phyloP scores from a whole-genome alignment of 2,329 filamentous ascomycete species.

The Dactylellina haptotyla region DNA sequence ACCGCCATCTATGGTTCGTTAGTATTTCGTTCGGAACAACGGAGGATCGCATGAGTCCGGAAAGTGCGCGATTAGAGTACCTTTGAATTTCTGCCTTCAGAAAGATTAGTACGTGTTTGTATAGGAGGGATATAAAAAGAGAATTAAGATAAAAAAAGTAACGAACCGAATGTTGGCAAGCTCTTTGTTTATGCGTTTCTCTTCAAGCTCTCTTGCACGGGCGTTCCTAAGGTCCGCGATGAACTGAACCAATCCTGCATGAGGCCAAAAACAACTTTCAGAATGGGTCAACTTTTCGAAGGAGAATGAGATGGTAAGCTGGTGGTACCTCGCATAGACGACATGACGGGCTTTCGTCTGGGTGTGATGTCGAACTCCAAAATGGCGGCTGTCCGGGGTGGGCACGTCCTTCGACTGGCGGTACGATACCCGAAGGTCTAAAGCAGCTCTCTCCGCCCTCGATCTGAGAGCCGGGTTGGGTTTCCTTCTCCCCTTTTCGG shows the following conservation, averaged over 20 bases:
- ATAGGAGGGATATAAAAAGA: background rate
- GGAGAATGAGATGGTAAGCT: background rate
- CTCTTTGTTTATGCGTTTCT: constrained; percentile 99
- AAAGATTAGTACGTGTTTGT: constrained; percentile 56
- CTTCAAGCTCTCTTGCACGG: constrained; percentile 90
- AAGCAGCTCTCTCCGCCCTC: no score
- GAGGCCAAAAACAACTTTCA: constrained; percentile 15
- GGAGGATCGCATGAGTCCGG: no score
- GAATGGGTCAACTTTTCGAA: constrained; percentile 3
- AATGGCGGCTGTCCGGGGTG: constrained; percentile 30
- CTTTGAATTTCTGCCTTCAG: constrained; percentile 89
- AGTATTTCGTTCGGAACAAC: background rate
- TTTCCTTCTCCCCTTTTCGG: background rate
- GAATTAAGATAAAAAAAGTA: no score
- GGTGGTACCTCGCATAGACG: constrained; percentile 59
- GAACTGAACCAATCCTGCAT: constrained; percentile 86
- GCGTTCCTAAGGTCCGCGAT: constrained; percentile 97
- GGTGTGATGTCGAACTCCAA: constrained; percentile 17
- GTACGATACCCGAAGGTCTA: no score
- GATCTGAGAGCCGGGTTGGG: background rate
- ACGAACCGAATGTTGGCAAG: constrained; percentile 89
- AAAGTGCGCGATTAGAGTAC: no score
- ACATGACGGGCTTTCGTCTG: constrained; percentile 56
- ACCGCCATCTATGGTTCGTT: constrained; percentile 73
- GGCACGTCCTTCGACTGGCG: constrained; percentile 1